Percentiles rank a stretch among this genome's conserved stretches.
phyloP scores from a whole-genome alignment of 73 alveolate genomes.

The Symbiodinium pilosum region DNA sequence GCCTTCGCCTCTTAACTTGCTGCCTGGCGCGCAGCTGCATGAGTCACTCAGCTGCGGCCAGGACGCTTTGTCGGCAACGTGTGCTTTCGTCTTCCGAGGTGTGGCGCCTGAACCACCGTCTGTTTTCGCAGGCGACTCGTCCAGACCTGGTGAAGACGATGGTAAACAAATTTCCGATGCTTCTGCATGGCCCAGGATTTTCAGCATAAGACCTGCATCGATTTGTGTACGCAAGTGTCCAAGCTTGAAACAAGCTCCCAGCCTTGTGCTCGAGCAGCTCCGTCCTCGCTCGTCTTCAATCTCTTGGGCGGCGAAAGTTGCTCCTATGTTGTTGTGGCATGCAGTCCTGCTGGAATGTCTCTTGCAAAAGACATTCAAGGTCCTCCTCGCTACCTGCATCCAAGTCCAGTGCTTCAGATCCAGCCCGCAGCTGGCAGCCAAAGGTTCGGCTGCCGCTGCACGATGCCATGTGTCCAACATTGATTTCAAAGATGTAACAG shows the following conservation, averaged over 20 bases:
- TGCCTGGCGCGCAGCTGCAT: too few relatives aligned
- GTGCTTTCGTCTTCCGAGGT: neutral
- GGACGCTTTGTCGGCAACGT: neutral
- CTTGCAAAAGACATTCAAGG: too few relatives aligned
- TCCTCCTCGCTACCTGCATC: neutral
- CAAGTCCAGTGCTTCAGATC: neutral
- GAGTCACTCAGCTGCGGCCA: neutral
- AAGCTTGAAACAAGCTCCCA: neutral
- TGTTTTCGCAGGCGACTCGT: neutral
- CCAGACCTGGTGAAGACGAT: too few relatives aligned
- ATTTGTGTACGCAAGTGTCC: too few relatives aligned
- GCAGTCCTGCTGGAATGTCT: too few relatives aligned
- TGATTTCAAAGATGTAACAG: too few relatives aligned
- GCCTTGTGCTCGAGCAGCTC: neutral
- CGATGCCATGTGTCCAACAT: neutral
- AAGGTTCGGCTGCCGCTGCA: neutral
- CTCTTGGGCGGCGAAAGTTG: neutral
- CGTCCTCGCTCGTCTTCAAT: neutral
- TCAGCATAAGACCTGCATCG: too few relatives aligned
- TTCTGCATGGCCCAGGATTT: too few relatives aligned
- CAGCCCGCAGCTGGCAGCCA: neutral
- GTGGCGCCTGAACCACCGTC: neutral
- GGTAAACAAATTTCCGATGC: too few relatives aligned
- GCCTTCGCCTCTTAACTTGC: too few relatives aligned
- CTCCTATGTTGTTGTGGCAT: neutral